Conservation (phyloP, 768 basidiomycete genomes). For the Suillus discolor region DNA sequence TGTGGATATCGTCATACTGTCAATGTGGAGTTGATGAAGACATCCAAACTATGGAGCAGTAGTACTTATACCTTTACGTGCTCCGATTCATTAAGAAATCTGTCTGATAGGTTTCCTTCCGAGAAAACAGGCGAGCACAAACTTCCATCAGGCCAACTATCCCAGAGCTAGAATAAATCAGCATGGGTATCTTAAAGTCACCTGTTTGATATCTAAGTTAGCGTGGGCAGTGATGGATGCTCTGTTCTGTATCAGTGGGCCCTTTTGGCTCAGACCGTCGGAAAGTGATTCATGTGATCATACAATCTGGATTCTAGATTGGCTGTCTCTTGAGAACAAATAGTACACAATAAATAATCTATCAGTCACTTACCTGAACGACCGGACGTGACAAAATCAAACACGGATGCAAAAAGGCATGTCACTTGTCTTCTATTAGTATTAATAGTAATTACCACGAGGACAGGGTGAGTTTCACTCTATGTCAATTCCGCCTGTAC, state of each 20-base stretch:
- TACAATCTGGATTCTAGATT: too few relatives aligned
- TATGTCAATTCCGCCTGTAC: not conserved
- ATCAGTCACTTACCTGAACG: too few relatives aligned
- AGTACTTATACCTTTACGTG: not conserved
- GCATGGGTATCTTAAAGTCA: not conserved
- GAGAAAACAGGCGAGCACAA: not conserved
- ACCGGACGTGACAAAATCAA: too few relatives aligned
- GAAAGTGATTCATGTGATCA: too few relatives aligned
- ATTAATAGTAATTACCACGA: not conserved
- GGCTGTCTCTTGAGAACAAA: too few relatives aligned
- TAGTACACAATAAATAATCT: too few relatives aligned
- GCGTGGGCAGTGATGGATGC: not conserved
- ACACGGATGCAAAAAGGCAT: too few relatives aligned
- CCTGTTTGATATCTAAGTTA: not conserved
- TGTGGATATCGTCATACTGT: constrained; percentile 24
- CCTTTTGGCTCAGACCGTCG: too few relatives aligned
- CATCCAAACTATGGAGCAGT: not conserved
- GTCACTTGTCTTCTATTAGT: too few relatives aligned
- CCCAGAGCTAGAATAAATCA: not conserved
- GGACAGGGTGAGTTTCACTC: not conserved
- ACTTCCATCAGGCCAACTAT: not conserved
- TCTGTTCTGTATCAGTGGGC: too few relatives aligned
- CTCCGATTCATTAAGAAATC: not conserved
- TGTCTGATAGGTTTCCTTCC: not conserved
- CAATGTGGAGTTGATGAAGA: not conserved